A percentile compares a stretch with the other conserved stretches of the same genome.
Conservation (phyloP, 139 green algal genomes). For the Gonium pectorale region DNA sequence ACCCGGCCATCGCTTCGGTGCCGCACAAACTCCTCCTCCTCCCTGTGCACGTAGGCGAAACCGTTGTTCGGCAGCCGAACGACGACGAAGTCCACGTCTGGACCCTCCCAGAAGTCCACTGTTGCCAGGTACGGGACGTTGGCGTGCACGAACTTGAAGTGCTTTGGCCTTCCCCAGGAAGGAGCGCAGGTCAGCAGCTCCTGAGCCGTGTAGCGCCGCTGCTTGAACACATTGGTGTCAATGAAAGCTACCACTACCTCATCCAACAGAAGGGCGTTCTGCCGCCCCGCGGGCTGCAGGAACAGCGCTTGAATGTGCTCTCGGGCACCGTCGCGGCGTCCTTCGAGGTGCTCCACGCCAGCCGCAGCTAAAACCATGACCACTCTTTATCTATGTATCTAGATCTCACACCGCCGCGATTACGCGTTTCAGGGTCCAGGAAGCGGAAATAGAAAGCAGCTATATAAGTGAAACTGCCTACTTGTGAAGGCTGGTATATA, state of each 20-base stretch:
- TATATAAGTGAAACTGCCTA: too few species aligned
- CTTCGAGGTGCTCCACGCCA: background rate
- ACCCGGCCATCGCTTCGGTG: background rate
- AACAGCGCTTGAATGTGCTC: background rate
- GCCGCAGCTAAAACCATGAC: background rate
- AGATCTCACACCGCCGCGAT: background rate
- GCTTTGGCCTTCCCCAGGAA: background rate
- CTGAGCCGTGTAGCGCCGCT: background rate
- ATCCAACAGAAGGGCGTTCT: background rate
- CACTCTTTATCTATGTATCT: background rate
- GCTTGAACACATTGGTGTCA: background rate
- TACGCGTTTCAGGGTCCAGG: background rate
- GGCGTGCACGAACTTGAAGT: slow-evolving; percentile 2
- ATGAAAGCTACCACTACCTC: background rate
- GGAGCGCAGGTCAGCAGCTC: background rate
- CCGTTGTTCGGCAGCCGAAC: background rate
- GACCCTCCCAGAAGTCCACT: slow-evolving; percentile 5
- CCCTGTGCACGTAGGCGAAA: background rate
- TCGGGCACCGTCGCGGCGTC: background rate
- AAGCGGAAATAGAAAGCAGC: background rate
- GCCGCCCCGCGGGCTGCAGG: background rate
- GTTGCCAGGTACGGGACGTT: background rate
- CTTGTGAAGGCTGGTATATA: too few species aligned
- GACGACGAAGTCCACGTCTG: background rate
- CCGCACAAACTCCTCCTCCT: background rate